Base-by-base conservation (phyloP, 768 basidiomycete species). In the Solioccasus polychromus region DNA sequence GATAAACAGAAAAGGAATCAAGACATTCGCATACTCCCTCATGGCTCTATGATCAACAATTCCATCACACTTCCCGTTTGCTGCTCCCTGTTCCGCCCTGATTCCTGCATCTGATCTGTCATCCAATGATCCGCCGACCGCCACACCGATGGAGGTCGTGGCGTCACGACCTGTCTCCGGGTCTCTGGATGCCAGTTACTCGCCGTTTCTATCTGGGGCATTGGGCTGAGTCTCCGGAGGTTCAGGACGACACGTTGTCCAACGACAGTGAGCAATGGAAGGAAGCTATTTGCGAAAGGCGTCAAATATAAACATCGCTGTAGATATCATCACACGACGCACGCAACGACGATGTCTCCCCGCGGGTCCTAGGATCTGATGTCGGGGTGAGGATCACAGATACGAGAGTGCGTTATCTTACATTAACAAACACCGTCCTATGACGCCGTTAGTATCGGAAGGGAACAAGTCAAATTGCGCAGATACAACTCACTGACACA, bases 201-300 rank as follows among this genome's bases (percentile, higher is more conserved):
- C n/a, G n/a, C n/a, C n/a, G n/a, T n/a, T n/a, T n/a, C n/a, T n/a
- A n/a, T n/a, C n/a, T n/a, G n/a, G n/a, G n/a, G n/a, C n/a, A n/a
- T n/a, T n/a, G n/a, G n/a, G n/a, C n/a, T n/a, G 6, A 30, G 44
- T 10, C 23, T 29, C 15, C 44, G 46, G 4, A 58, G 31, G 31
- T 57, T 57, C 15, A 57, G 42, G 25, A 57, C 38, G 18, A 49
- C 23, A 9, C 55, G 55, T 24, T 57, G 55, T 3, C 55, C 55
- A 4, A 26, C 20, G 17, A 53, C 32, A 14, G 31, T 15, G 14
- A 58, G 40, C 0, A 54, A 8, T 6, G 52, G 56, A 8, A 29
- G 4, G 42, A 3, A 2, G 42, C 30, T 25, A 42, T 54, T 29
- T 23, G 23, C 8, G 17, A 17, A 15, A 6, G 24, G 17, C 6